Conservation (phyloP, 139 green algal species). For the Mychonastes homosphaera region DNA sequence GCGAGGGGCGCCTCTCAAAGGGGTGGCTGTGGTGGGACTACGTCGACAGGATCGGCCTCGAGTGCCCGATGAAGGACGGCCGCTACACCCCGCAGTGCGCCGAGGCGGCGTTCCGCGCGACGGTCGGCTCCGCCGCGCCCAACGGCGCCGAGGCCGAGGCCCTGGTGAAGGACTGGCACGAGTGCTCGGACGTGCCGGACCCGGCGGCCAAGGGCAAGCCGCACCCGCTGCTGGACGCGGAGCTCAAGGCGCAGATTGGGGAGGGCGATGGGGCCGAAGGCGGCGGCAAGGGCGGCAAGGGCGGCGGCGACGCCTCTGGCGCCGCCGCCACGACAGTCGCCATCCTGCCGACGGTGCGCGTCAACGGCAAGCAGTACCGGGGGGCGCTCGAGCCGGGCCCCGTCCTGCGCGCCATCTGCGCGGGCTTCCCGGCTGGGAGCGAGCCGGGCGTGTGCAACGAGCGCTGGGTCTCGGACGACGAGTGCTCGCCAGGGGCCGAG, state of each 20-base stretch:
- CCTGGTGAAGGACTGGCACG: constrained; percentile 14
- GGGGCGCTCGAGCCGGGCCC: constrained; percentile 41
- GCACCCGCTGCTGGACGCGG: constrained; percentile 47
- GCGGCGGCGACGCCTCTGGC: no score
- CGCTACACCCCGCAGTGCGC: constrained; percentile 66
- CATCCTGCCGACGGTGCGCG: constrained; percentile 80
- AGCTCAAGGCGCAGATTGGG: constrained; percentile 57
- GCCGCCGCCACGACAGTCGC: constrained; percentile 32
- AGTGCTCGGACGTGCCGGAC: constrained; percentile 39
- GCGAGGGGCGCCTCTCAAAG: constrained; percentile 30
- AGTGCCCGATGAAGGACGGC: constrained; percentile 55
- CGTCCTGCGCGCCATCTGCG: constrained; percentile 78
- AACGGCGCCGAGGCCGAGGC: constrained; percentile 11
- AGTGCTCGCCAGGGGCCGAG: constrained; percentile 43
- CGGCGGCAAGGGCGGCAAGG: constrained; percentile 41
- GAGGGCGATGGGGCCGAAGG: no score
- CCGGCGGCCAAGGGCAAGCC: constrained; percentile 13
- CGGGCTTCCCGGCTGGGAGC: constrained; percentile 56
- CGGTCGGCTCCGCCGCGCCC: constrained; percentile 18
- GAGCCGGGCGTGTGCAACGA: constrained; percentile 64
- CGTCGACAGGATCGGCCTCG: constrained; percentile 46
- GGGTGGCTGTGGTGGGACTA: constrained; percentile 87
- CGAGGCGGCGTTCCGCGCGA: constrained; percentile 6
- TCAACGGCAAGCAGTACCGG: constrained; percentile 83
- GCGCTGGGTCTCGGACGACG: constrained; percentile 41